Evolutionary conservation across 768 basidiomycete species (phyloP).

Genomic region (Rhodotorula sphaerocarpa): DNA sequence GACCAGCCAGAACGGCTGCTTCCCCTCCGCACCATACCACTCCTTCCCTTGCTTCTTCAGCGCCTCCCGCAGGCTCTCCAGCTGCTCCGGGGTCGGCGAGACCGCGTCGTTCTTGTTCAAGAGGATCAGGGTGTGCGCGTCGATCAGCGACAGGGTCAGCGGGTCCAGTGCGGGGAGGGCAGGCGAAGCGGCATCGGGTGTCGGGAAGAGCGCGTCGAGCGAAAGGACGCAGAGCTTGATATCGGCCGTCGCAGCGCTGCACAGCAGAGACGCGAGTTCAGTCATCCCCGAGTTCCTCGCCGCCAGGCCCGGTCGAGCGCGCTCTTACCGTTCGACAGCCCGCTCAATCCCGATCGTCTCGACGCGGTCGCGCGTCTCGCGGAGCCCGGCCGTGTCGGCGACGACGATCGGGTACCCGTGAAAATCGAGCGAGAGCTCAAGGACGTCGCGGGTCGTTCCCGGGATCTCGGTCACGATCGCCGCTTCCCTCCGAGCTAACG

Average conservation of each 20-base stretch:
- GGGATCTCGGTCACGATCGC: slow-evolving; percentile 81
- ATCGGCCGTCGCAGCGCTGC: slow-evolving; percentile 57
- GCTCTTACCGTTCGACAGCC: slow-evolving; percentile 63
- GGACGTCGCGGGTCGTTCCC: slow-evolving; percentile 80
- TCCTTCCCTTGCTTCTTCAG: neutral
- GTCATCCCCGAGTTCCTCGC: too few species aligned
- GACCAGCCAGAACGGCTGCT: neutral
- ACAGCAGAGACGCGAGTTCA: neutral
- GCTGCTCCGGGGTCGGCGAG: neutral
- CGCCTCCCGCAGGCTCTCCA: neutral
- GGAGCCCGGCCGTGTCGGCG: slow-evolving; percentile 77
- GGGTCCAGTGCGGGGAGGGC: slow-evolving; percentile 11
- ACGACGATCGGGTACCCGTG: slow-evolving; percentile 72
- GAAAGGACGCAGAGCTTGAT: slow-evolving; percentile 73
- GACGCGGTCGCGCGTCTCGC: slow-evolving; percentile 59
- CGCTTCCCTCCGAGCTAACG: slow-evolving; percentile 73
- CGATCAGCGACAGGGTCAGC: slow-evolving; percentile 51
- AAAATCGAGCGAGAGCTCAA: slow-evolving; percentile 79
- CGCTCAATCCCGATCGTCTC: slow-evolving; percentile 74
- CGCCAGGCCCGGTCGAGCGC: slow-evolving; percentile 36
- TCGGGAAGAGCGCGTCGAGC: slow-evolving; percentile 49
- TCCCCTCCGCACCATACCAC: slow-evolving; percentile 1
- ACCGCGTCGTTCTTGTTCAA: slow-evolving; percentile 65
- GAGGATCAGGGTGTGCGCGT: slow-evolving; percentile 57
- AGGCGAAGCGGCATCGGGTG: slow-evolving; percentile 1